These are phyloP conservation scores for Mucor circinelloides DNA, from an alignment of 371 early-diverging fungal genomes.

Conservation along the genomic window DNA sequence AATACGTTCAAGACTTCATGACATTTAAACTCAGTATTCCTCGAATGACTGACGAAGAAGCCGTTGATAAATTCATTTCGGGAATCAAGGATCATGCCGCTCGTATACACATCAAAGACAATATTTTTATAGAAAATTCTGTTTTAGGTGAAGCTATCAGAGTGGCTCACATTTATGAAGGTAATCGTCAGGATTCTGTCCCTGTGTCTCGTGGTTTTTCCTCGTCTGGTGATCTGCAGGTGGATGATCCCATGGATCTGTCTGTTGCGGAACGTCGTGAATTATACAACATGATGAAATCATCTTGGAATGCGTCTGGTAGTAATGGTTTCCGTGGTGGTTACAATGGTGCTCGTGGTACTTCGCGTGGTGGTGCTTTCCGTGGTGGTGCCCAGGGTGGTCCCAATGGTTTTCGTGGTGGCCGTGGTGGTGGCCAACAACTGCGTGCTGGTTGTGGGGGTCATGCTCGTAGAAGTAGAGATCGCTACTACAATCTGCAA, in stretches of 20 bases:
- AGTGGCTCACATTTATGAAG: background rate
- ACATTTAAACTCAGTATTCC: background rate
- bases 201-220: background rate
- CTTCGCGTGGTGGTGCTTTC: background rate
- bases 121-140: background rate
- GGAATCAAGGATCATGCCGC: background rate
- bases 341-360: background rate
- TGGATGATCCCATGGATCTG: background rate
- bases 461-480: too few relatives aligned
- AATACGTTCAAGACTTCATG: background rate
- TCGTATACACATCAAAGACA: background rate
- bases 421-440: background rate
- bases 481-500: too few relatives aligned
- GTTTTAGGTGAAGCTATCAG: background rate
- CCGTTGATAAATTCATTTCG: background rate
- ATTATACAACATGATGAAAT: background rate
- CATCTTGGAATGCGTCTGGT: background rate
- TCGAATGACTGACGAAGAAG: background rate
- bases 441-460: too few relatives aligned
- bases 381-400: background rate
- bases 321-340: background rate
- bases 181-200: background rate
- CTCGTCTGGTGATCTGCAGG: background rate
- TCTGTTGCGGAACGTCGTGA: background rate
- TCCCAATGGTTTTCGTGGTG: background rate